These are phyloP conservation scores for Pythium diclinum DNA, from an alignment of 352 stramenopile species.

Conservation along the genomic window DNA sequence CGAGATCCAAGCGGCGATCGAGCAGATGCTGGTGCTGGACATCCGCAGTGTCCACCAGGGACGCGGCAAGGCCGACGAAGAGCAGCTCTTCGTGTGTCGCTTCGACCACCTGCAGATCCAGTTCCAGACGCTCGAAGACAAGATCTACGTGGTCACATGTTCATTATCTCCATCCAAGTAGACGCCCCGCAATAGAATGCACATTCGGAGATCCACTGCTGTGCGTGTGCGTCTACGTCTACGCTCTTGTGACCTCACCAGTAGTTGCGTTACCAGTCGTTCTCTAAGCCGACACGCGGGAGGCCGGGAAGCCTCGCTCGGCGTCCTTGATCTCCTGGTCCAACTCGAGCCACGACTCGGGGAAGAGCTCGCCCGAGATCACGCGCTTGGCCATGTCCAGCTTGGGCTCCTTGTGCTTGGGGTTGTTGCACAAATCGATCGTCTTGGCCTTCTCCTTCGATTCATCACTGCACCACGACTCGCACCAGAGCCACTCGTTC, in stretches of 20 bases:
- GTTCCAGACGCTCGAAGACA: constrained; percentile 68
- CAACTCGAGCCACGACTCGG: constrained; percentile 98
- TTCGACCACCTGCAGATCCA: constrained; percentile 76
- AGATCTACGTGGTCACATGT: constrained; percentile 63
- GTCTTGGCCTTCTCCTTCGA: constrained; percentile 98
- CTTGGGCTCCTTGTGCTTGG: constrained; percentile 99
- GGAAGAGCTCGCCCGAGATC: constrained; percentile 96
- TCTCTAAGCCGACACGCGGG: neutral
- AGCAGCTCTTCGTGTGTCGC: constrained; percentile 65
- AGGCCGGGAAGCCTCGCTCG: constrained; percentile 30
- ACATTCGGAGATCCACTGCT: neutral
- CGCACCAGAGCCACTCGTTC: constrained; percentile 99
- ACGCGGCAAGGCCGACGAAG: constrained; percentile 47
- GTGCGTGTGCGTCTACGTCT: neutral
- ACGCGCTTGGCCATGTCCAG: constrained; percentile 99
- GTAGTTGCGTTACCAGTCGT: neutral
- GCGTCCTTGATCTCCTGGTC: constrained; percentile 94
- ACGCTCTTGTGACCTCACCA: neutral
- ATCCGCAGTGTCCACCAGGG: constrained; percentile 82
- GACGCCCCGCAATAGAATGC: neutral
- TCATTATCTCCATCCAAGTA: constrained; percentile 28
- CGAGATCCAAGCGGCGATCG: constrained; percentile 58
- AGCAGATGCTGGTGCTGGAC: constrained; percentile 80
- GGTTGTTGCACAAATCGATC: constrained; percentile 99
- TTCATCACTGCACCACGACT: constrained; percentile 99